Base-by-base conservation (phyloP, 176 grass and related monocot genomes). In the Cenchrus purpureus region DNA sequence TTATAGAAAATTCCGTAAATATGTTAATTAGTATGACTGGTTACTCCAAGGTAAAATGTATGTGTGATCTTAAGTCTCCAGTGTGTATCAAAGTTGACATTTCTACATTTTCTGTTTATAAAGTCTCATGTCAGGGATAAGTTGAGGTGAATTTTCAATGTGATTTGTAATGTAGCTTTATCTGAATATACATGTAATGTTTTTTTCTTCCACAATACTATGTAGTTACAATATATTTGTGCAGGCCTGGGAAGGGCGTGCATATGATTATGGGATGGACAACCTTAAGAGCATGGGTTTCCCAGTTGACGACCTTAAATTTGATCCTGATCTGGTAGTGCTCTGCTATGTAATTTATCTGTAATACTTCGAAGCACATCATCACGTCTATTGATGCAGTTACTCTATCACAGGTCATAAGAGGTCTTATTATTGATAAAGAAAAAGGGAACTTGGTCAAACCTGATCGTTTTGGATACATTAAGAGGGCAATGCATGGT, bases 241-340 rank as follows among this genome's bases (percentile, higher is more conserved):
- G 72, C 79, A 98, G 95, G 91, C 95, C 46, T 98, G 95, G 95
- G 95, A 98, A 89, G 95, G 95, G 49, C 93, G 95, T 83, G 95
- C 95, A 66, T 98, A 98, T 92, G 95, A 98, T 75, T 98, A 98
- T 91, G 95, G 95, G 74, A 95, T 98, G 95, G 93, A 88, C 45
- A 98, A 98, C 80, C 89, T 98, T 49, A 90, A 87, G 62, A 83
- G 83, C 83, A 95, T 95, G 93, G 93, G 93, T 54, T 98, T 98
- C 58, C 93, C 89, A 69, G 93, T 98, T 83, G 95, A 98, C 65
- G 93, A 90, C 73, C 91, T 98, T 78, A 73, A 98, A 67, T 98
- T 98, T 84, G 95, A 98, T 74, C 92, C 95, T 77, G 89, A 98
- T 29, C 85, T 98, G 93, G 95, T 98, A 93, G 14, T 83, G 71